Percentiles rank a stretch among this genome's conserved stretches.
Conservation (phyloP, 2,329 filamentous ascomycete species). For the Mycosphaerella sp. region DNA sequence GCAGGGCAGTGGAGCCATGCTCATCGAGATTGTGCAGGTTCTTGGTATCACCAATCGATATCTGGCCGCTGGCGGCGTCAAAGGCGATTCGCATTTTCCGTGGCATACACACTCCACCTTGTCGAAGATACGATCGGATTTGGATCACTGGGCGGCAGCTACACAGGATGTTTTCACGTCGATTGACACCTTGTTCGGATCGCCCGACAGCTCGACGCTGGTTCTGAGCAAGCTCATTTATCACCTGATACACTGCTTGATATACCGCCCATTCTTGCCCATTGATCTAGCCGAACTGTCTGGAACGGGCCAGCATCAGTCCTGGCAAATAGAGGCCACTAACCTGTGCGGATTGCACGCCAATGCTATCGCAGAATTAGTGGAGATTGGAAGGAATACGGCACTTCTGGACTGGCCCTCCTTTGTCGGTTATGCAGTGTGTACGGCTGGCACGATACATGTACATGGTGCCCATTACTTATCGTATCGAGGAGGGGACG, state of each 20-base stretch:
- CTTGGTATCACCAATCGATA: slow-evolving; percentile 79
- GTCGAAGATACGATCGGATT: slow-evolving; percentile 76
- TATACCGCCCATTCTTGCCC: slow-evolving; percentile 80
- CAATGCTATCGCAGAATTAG: slow-evolving; percentile 77
- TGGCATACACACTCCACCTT: slow-evolving; percentile 83
- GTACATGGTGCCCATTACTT: slow-evolving; percentile 79
- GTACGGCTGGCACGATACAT: slow-evolving; percentile 80
- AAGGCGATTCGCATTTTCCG: slow-evolving; percentile 83
- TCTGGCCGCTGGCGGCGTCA: slow-evolving; percentile 76
- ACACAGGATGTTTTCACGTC: slow-evolving; percentile 74
- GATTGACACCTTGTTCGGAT: slow-evolving; percentile 67
- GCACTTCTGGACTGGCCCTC: slow-evolving; percentile 76
- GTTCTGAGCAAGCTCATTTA: slow-evolving; percentile 82
- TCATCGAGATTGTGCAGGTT: slow-evolving; percentile 78
- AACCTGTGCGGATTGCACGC: slow-evolving; percentile 82
- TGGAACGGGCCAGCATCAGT: slow-evolving; percentile 76
- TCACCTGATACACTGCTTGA: slow-evolving; percentile 77
- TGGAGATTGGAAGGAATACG: slow-evolving; percentile 69
- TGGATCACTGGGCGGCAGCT: slow-evolving; percentile 78
- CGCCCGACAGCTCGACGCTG: slow-evolving; percentile 69
- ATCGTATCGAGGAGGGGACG: slow-evolving; percentile 52
- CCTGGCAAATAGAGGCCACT: slow-evolving; percentile 87
- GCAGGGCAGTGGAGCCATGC: slow-evolving; percentile 70
- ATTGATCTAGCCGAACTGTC: slow-evolving; percentile 76
- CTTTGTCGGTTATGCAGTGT: slow-evolving; percentile 81